Evolutionary conservation across 768 basidiomycete genomes (phyloP), one percentile per base, ranked within the genome.

Genomic region (Amanita brunnescens): DNA sequence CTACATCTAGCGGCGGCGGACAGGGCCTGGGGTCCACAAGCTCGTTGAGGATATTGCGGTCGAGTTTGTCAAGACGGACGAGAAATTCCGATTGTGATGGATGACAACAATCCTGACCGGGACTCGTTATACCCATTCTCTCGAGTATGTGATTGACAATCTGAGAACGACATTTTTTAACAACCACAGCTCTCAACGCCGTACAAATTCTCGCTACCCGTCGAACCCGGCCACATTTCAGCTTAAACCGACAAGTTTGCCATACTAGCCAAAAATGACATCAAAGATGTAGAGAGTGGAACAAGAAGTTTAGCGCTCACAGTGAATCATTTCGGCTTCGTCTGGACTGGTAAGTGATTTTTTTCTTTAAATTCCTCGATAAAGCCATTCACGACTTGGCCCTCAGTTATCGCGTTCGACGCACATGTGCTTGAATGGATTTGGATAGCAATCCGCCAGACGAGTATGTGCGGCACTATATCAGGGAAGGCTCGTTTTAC

Each of bases 401-500:
- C n/a, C n/a, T n/a, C n/a, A n/a, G n/a, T n/a, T n/a, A n/a, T n/a
- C n/a, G 81, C 79, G 13, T 72, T 93, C 30, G 87, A 91, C 56
- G 83, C 55, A 78, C n/a, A n/a, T n/a, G n/a, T n/a, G n/a, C n/a
- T n/a, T n/a, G n/a, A n/a, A n/a, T n/a, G n/a, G n/a, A n/a, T n/a
- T n/a, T n/a, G n/a, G n/a, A n/a, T n/a, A n/a, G n/a, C n/a, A 80
- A 49, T 92, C n/a, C 95, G 1, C 89, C 91, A 0, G 66, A 80
- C 47, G 86, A 88, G 51, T 70, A 75, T 57, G 78, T 77, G 6
- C 77, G 92, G 6, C 95, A 98, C 61, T 88, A 92, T 58, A 79
- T 97, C 68, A 96, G 92, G 62, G 91, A 94, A 63, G 91, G 80
- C 0, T 91, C 92, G 2, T 91, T 88, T 64, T 91, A 90, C 57